These are phyloP conservation scores for Symbiotaphrina buchneri DNA, from an alignment of 495 filamentous ascomycete species.

Conservation along the genomic window DNA sequence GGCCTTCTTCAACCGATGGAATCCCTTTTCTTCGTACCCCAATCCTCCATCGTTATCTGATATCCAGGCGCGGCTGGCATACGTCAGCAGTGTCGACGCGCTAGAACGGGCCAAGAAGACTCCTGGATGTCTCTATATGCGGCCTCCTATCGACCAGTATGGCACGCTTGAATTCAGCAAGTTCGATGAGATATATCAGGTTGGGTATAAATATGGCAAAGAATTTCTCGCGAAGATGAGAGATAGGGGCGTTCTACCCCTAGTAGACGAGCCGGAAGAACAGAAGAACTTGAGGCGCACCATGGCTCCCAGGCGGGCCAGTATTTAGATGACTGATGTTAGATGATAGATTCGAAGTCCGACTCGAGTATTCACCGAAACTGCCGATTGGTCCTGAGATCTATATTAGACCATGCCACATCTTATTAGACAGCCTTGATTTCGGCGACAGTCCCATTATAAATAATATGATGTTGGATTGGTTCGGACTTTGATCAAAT, in stretches of 20 bases:
- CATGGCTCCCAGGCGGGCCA: slow-evolving; percentile 81
- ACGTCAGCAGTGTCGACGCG: slow-evolving; percentile 82
- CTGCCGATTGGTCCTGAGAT: too few relatives aligned
- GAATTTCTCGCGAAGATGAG: slow-evolving; percentile 50
- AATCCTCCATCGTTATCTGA: slow-evolving; percentile 91
- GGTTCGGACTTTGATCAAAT: too few relatives aligned
- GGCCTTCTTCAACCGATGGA: slow-evolving; percentile 89
- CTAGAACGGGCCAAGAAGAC: slow-evolving; percentile 79
- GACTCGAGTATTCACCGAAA: too few relatives aligned
- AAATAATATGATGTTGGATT: too few relatives aligned
- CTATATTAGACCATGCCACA: too few relatives aligned
- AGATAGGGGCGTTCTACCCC: slow-evolving; percentile 49
- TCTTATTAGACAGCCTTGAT: too few relatives aligned
- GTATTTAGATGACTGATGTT: slow-evolving; percentile 54
- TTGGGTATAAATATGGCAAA: slow-evolving; percentile 72
- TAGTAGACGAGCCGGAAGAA: slow-evolving; percentile 58
- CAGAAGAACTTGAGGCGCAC: slow-evolving; percentile 76
- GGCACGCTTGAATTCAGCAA: slow-evolving; percentile 91
- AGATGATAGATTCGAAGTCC: neutral
- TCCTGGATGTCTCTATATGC: slow-evolving; percentile 80
- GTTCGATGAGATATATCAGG: slow-evolving; percentile 86
- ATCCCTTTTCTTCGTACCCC: slow-evolving; percentile 64
- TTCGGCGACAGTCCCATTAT: too few relatives aligned
- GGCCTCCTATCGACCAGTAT: slow-evolving; percentile 81
- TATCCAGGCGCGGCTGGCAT: slow-evolving; percentile 85